Evolutionary conservation across 1,284 basidiomycete genomes (phyloP).

Genomic region (Sporisorium iseilematis-ciliati): DNA sequence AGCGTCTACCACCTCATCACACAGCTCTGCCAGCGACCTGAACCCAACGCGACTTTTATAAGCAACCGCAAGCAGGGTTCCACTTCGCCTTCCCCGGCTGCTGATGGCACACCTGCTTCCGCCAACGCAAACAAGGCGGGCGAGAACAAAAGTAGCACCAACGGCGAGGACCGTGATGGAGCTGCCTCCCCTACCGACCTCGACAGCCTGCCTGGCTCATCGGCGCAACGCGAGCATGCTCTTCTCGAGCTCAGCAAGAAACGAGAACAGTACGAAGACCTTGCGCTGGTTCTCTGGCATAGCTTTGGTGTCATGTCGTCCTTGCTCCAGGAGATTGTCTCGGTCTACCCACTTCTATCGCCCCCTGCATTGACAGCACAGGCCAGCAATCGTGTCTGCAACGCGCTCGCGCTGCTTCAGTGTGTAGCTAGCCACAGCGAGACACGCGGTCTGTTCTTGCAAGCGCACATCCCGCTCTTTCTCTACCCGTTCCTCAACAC

Average conservation of each 20-base stretch:
- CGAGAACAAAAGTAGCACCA: slow-evolving; percentile 1
- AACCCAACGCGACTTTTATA: slow-evolving; percentile 28
- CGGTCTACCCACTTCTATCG: slow-evolving; percentile 94
- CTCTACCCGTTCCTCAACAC: slow-evolving; percentile 99
- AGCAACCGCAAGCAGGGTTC: slow-evolving; percentile 28
- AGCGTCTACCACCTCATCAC: slow-evolving; percentile 68
- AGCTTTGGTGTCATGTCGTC: slow-evolving; percentile 99
- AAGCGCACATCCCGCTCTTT: slow-evolving; percentile 96
- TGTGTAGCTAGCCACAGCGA: slow-evolving; percentile 78
- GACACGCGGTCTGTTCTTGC: slow-evolving; percentile 66
- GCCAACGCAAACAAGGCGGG: slow-evolving; percentile 6
- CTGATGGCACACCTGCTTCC: slow-evolving; percentile 3
- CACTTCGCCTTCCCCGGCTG: slow-evolving; percentile 19
- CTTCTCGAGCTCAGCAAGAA: slow-evolving; percentile 95
- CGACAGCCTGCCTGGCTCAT: slow-evolving; percentile 60
- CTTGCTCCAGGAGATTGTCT: slow-evolving; percentile 96
- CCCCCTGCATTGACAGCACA: slow-evolving; percentile 97
- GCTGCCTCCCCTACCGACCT: slow-evolving; percentile 22
- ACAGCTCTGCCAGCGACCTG: slow-evolving; percentile 68
- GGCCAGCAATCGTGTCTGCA: slow-evolving; percentile 99
- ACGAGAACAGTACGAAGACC: slow-evolving; percentile 97
- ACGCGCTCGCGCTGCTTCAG: slow-evolving; percentile 95
- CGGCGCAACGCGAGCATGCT: slow-evolving; percentile 65
- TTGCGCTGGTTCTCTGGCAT: slow-evolving; percentile 97
- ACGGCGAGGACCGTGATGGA: slow-evolving; percentile 16